Base-by-base conservation (phyloP, 2,329 filamentous ascomycete species). In the Hypocreales sp. region DNA sequence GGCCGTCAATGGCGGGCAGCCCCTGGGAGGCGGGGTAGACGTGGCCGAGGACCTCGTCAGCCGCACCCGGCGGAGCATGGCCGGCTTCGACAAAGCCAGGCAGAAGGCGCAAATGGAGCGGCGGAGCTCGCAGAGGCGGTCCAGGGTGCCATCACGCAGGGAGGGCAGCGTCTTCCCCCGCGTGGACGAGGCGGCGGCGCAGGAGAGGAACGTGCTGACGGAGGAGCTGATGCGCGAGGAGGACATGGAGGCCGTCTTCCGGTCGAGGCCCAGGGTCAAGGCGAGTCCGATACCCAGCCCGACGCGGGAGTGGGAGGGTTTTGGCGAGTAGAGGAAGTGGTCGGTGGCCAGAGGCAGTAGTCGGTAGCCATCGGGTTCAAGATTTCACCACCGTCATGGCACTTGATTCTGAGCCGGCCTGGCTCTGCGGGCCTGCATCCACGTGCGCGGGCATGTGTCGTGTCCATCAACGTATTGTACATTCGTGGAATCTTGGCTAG, bases 191-290 rank as follows among this genome's bases (percentile, higher is more conserved):
- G 63, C 59, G 27, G 38, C 30, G 25, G 26, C 12, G 51, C 18
- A 40, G 12, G 50, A 44, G 7, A 51, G 50, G n/a, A 42, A 50
- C 15, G 61, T 72, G 2, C 62, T 79, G 7, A 61, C 67, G 1
- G 77, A 87, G 42, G 67, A 76, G 36, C 53, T 92, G 22, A 73
- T 92, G 31, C 64, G 32, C 11, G 65, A 75, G 29, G 74, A 82
- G 37, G 82, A 92, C 33, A 79, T 83, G 48, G 77, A 79, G 32
- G 78, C 76, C 15, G 76, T 93, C 1, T 94, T 94, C 48, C 81
- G 76, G 53, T 86, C 80, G 36, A 56, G 86, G 37, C 86, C 86
- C 0, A 79, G 74, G 49, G 72, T 94, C 38, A 75, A 76, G 36
- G 69, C 70, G 8, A 92, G 83, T 47, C 83, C 84, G 2, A 47